phyloP scores from a whole-genome alignment of 495 filamentous ascomycete genomes.

The Opeltia flavorubescens region DNA sequence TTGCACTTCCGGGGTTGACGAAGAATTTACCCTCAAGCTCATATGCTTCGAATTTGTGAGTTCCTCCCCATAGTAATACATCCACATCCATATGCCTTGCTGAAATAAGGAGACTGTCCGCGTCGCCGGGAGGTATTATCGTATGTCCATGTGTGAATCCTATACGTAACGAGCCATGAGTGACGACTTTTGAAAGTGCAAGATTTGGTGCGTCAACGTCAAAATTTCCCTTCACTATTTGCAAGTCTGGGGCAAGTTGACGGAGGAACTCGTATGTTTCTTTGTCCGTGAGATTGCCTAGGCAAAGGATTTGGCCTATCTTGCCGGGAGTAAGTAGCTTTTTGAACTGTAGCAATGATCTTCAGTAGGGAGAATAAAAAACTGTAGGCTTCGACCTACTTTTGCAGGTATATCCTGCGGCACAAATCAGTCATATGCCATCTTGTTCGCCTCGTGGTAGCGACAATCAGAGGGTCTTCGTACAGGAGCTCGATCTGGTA shows the following conservation, averaged over 20 bases:
- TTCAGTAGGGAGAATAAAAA: slow-evolving; percentile 1
- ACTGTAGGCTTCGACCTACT: slow-evolving; percentile 33
- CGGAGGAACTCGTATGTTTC: slow-evolving; percentile 92
- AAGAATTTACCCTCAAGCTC: slow-evolving; percentile 99
- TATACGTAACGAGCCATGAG: slow-evolving; percentile 82
- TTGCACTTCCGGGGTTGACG: slow-evolving; percentile 92
- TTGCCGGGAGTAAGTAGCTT: slow-evolving; percentile 96
- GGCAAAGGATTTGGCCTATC: slow-evolving; percentile 92
- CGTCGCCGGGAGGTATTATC: slow-evolving; percentile 80
- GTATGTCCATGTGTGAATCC: slow-evolving; percentile 96
- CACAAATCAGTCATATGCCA: slow-evolving; percentile 14
- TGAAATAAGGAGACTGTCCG: slow-evolving; percentile 81
- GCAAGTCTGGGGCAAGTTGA: slow-evolving; percentile 79
- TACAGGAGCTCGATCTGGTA: slow-evolving; percentile 86
- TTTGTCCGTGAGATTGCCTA: slow-evolving; percentile 93
- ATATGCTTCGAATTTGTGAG: slow-evolving; percentile 93
- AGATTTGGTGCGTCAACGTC: slow-evolving; percentile 87
- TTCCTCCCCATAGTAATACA: slow-evolving; percentile 94
- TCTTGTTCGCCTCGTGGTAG: neutral
- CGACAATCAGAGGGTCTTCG: neutral
- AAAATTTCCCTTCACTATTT: slow-evolving; percentile 87
- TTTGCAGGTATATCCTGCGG: slow-evolving; percentile 77
- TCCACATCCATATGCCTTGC: slow-evolving; percentile 94
- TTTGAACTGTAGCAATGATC: slow-evolving; percentile 56
- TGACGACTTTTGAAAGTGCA: slow-evolving; percentile 84